These are phyloP conservation scores for Penicillium steckii DNA, from an alignment of 495 filamentous ascomycete species.

Conservation along the genomic window DNA sequence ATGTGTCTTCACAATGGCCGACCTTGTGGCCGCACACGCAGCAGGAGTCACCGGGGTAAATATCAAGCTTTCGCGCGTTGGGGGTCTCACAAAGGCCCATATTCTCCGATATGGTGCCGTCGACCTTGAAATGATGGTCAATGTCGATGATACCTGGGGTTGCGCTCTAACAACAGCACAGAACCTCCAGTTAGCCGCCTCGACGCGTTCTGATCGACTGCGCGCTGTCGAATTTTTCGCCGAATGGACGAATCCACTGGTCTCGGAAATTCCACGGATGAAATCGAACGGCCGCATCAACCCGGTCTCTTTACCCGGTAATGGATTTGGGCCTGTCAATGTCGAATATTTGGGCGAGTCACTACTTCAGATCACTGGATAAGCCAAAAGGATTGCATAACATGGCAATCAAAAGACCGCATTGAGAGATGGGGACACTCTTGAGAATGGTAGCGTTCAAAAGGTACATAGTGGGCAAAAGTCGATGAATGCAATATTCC, in stretches of 20 bases:
- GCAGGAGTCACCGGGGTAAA: neutral
- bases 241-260: neutral
- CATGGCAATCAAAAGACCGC: neutral
- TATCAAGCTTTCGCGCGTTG: neutral
- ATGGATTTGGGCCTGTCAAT: neutral
- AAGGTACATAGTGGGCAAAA: too few relatives aligned
- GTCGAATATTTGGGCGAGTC: neutral
- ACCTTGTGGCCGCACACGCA: neutral
- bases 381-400: slow-evolving; percentile 4
- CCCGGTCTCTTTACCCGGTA: neutral
- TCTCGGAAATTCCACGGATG: neutral
- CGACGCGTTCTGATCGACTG: neutral
- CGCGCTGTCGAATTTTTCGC: neutral
- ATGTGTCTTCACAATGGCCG: neutral
- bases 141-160: neutral
- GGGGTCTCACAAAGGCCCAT: neutral
- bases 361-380: neutral
- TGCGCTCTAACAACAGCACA: neutral
- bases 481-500: too few relatives aligned
- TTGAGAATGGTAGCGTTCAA: too few relatives aligned
- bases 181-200: neutral
- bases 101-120: neutral
- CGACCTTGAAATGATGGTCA: neutral
- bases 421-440: too few relatives aligned
- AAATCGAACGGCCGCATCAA: neutral